Conservation (phyloP, 169 alveolate genomes). For the Perkinsus chesapeaki region DNA sequence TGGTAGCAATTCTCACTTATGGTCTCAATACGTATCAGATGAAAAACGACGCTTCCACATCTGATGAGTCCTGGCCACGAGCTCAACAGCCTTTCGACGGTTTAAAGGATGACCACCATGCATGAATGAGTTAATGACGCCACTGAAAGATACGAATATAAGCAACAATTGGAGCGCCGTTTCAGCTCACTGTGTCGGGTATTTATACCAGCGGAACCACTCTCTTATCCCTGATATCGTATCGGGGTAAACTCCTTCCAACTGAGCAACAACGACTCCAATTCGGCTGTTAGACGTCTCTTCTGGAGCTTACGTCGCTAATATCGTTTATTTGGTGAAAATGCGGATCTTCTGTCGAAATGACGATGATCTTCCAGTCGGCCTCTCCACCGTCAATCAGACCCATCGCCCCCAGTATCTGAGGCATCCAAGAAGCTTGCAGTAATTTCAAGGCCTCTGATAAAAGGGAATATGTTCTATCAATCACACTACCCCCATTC, state of each 20-base stretch:
- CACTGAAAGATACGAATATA: not conserved
- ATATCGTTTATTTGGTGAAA: conserved; percentile 45
- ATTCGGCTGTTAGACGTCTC: too few species aligned
- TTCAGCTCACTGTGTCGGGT: not conserved
- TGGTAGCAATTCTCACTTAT: too few species aligned
- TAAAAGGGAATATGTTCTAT: not conserved
- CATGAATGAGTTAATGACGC: not conserved
- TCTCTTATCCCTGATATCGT: conserved; percentile 34
- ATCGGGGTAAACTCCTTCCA: conserved; percentile 28
- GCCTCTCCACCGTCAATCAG: conserved; percentile 80
- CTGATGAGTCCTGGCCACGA: not conserved
- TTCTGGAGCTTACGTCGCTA: conserved; percentile 36
- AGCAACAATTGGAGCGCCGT: not conserved
- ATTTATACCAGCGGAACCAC: conserved; percentile 50
- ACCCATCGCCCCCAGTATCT: conserved; percentile 78
- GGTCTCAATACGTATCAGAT: too few species aligned
- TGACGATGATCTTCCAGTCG: conserved; percentile 81
- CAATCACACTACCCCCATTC: too few species aligned
- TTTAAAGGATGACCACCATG: not conserved
- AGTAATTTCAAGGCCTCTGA: not conserved
- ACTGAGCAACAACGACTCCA: too few species aligned
- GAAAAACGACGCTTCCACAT: not conserved
- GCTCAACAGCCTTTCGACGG: not conserved
- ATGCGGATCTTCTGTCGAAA: conserved; percentile 49
- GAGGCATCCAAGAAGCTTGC: not conserved